These are phyloP conservation scores for Salix koriyanagi DNA, from an alignment of 345 rosid species.

Conservation along the genomic window DNA sequence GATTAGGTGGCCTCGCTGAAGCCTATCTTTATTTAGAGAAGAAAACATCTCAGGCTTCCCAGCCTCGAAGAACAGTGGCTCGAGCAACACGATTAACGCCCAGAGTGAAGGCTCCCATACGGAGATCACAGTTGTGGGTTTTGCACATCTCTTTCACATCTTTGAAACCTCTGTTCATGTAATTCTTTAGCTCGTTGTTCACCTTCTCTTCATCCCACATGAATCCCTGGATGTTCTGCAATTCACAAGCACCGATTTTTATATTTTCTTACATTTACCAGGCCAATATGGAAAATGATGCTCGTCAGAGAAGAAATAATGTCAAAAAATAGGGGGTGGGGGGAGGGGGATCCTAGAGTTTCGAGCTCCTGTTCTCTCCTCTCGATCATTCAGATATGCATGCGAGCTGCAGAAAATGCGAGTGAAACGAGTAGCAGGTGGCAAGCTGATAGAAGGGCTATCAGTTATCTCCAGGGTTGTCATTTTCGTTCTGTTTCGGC, in stretches of 20 bases:
- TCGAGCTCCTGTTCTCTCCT: background rate
- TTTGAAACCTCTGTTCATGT: slow-evolving; percentile 80
- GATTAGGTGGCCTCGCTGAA: slow-evolving; percentile 1
- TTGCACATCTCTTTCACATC: slow-evolving; percentile 81
- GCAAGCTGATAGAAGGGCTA: background rate
- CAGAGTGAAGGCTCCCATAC: slow-evolving; percentile 97
- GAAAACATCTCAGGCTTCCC: slow-evolving; percentile 64
- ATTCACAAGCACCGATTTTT: background rate
- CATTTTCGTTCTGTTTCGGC: too few relatives aligned
- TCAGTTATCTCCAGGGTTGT: too few relatives aligned
- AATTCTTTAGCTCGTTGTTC: slow-evolving; percentile 64
- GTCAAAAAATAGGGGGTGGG: background rate
- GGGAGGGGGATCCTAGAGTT: background rate
- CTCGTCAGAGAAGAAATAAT: background rate
- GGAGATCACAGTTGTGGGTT: slow-evolving; percentile 77
- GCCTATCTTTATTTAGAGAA: slow-evolving; percentile 11
- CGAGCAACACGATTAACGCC: slow-evolving; percentile 95
- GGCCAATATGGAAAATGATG: background rate
- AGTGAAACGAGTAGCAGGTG: background rate
- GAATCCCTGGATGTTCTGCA: slow-evolving; percentile 95
- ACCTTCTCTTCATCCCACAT: slow-evolving; percentile 96
- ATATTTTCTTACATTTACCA: background rate
- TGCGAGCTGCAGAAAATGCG: background rate
- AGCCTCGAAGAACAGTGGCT: slow-evolving; percentile 83
- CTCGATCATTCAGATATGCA: background rate